These are phyloP conservation scores for Apophysomyces ossiformis DNA, from an alignment of 371 early-diverging fungal genomes.

Conservation along the genomic window DNA sequence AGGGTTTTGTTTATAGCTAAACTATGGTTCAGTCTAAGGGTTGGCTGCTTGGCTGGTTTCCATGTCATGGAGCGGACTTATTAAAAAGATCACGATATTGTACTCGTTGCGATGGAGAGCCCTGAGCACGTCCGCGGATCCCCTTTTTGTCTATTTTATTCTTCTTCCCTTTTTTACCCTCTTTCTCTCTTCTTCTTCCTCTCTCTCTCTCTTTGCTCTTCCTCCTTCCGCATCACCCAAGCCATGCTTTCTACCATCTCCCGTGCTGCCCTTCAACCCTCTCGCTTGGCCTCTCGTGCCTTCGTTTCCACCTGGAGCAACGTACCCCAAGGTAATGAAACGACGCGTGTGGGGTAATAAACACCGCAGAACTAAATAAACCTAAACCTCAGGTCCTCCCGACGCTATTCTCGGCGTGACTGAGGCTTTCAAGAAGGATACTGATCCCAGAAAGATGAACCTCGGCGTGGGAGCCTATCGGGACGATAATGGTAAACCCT, in stretches of 20 bases:
- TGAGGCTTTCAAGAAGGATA: constrained; percentile 95
- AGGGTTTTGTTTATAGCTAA: neutral
- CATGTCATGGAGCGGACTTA: neutral
- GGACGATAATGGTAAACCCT: constrained; percentile 93
- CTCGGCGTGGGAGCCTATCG: constrained; percentile 98
- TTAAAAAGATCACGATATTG: constrained; percentile 2
- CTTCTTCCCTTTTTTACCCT: constrained; percentile 12
- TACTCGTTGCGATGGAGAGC: neutral
- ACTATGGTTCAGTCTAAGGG: neutral
- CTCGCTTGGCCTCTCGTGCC: constrained; percentile 55
- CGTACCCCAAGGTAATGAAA: constrained; percentile 70
- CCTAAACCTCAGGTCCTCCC: constrained; percentile 74
- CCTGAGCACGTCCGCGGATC: constrained; percentile 1
- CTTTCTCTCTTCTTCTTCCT: constrained; percentile 14
- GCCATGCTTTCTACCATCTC: constrained; percentile 55
- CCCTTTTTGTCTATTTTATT: constrained; percentile 10
- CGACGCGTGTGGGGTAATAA: constrained; percentile 6
- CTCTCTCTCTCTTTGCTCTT: constrained; percentile 16
- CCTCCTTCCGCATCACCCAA: constrained; percentile 17
- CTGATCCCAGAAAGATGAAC: constrained; percentile 93
- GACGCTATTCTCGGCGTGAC: constrained; percentile 97
- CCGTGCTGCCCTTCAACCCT: constrained; percentile 46
- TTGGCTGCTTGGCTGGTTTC: neutral
- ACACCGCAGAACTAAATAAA: constrained; percentile 8
- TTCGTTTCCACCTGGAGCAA: constrained; percentile 75